Conservation (phyloP, 345 rosid genomes). For the Eutrema heterophyllum region DNA sequence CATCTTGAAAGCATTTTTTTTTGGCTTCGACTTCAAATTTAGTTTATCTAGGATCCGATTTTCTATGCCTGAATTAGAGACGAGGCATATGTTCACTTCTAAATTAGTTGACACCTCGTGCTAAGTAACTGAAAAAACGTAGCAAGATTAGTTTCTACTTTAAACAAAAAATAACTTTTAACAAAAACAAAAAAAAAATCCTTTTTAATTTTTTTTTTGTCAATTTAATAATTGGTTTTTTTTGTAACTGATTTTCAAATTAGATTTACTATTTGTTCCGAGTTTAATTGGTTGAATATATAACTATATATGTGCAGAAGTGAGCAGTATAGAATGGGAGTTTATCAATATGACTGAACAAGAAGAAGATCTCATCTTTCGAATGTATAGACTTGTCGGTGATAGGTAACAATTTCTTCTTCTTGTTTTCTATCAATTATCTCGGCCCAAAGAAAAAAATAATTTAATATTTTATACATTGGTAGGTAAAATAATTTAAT, state of each 20-base stretch:
- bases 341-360: conserved; percentile 52
- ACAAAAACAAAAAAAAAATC: not conserved
- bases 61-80: no score
- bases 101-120: not conserved
- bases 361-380: conserved; percentile 64
- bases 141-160: not conserved
- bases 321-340: conserved; percentile 60
- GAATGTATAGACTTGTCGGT: conserved; percentile 66
- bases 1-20: not conserved
- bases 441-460: not conserved
- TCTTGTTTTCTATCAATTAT: not conserved
- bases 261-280: not conserved
- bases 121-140: not conserved
- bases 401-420: conserved; percentile 38
- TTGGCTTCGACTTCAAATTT: not conserved
- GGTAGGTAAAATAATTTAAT: not conserved
- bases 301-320: conserved; percentile 40
- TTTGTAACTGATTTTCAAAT: no score
- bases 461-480: not conserved
- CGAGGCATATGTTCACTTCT: not conserved
- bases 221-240: not conserved
- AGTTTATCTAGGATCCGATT: not conserved
- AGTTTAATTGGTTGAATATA: not conserved
- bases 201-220: not conserved
- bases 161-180: no score